Base-by-base conservation (phyloP, 2,329 filamentous ascomycete species). In the Waltergamsia citrina region DNA sequence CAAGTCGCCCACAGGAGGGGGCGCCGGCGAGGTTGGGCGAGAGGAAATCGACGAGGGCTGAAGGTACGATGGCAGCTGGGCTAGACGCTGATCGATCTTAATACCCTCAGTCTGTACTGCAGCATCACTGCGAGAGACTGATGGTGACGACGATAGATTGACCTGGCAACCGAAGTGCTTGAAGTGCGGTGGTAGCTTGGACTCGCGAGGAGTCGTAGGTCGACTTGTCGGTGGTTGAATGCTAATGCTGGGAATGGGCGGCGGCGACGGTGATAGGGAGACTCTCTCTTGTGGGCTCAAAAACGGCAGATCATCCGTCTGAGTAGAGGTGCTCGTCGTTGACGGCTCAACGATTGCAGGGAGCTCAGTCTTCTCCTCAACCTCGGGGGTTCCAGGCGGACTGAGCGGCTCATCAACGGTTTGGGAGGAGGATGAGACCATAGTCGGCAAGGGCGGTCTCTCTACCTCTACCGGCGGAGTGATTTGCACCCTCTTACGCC, bases 31-130 rank as follows among this genome's bases (percentile, higher is more conserved):
- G 2, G 62, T 54, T 7, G 77, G 75, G 15, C 71, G 61, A 0
- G 77, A 80, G 0, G 69, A 63, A 40, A 94, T 82, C 14, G 79
- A 69, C 1, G 85, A 90, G 1, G 87, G 86, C 36, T 87, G 77
- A 22, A 94, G 68, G 50, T 92, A 83, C 2, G 76, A 64, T 11
- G 86, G 85, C 18, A 94, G 66, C 43, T 78, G 79, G 40, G 81
- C 74, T 29, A 85, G 63, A 40, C 87, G 75, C 59, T 77, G 75
- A 50, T 94, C 88, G 6, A 93, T 74, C 36, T 85, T 75, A 38
- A 96, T 95, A 38, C 85, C 84, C 45, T 96, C 88, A 0, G 92
- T 98, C 62, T 98, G 92, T 38, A 88, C 61, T 3, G 54, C 52
- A 9, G 52, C 70, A 3, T 60, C 53, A 3, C 29, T 38, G 3